Evolutionary conservation across 2,329 filamentous ascomycete genomes (phyloP).

Genomic region (Rhytidhysteron rufulum): DNA sequence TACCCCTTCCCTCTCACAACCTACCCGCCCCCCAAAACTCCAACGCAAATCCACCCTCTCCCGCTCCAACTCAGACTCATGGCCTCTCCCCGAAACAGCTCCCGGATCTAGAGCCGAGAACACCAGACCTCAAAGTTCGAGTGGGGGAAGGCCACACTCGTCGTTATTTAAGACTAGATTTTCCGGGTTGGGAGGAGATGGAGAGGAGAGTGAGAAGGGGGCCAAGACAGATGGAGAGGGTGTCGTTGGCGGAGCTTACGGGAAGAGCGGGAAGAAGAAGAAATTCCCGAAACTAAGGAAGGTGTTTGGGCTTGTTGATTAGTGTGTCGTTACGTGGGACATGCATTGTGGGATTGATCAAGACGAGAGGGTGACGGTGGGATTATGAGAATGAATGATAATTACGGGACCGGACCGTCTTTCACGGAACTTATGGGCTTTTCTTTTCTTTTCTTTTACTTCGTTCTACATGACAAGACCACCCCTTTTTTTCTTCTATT

Average conservation of each 20-base stretch:
- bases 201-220: conserved; percentile 28
- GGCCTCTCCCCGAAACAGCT: conserved; percentile 45
- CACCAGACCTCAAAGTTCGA: conserved; percentile 26
- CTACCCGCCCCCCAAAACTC: conserved; percentile 38
- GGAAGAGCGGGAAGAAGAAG: conserved; percentile 52
- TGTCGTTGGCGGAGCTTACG: conserved; percentile 21
- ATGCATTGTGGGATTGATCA: conserved; percentile 41
- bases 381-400: neutral
- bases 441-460: too few species aligned
- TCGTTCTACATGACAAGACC: too few species aligned
- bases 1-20: conserved; percentile 14
- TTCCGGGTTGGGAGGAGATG: conserved; percentile 16
- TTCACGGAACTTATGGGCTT: too few species aligned
- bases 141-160: conserved; percentile 15
- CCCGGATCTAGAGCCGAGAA: conserved; percentile 14
- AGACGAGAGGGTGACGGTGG: neutral
- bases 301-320: conserved; percentile 64
- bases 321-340: too few species aligned
- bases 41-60: conserved; percentile 43
- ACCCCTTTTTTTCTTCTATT: too few species aligned
- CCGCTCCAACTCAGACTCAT: conserved; percentile 39
- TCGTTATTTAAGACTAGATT: conserved; percentile 17
- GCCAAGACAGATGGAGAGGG: conserved; percentile 22
- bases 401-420: neutral
- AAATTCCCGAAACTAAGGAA: conserved; percentile 64